Evolutionary conservation across 176 grass and related monocot genomes (phyloP), one percentile per base, ranked within the genome.

Genomic region (Ananas comosus): DNA sequence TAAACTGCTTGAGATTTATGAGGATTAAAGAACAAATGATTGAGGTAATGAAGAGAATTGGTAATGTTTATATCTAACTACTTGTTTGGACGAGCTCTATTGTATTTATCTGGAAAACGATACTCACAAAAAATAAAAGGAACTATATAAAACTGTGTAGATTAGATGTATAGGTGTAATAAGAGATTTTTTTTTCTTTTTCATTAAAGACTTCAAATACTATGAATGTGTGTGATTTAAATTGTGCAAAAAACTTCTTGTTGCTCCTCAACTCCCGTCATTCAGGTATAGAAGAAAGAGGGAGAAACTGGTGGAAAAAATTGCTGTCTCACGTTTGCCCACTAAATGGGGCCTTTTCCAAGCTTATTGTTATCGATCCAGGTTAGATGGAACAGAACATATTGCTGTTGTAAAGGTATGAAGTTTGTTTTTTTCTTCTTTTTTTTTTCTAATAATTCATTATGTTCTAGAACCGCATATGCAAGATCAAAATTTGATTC

Each of bases 301-400:
- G 73, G 89, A 93, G 72, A 97, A 97, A 48, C 65, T 97, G 59
- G 94, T 97, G 16, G 89, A 92, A 54, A 65, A 89, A 71, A 91
- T 93, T 58, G 94, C 84, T 18, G 85, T 90, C 12, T 88, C 84
- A 42, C 86, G 89, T 22, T 72, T 97, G 82, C 94, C 89, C 0
- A 93, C 94, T 18, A 97, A 97, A 78, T 97, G 94, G 94, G 94
- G 94, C 50, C 74, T 92, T n/a, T 93, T 97, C 72, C 74, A 61
- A 23, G 89, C 77, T 69, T 81, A 93, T 73, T 97, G 94, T 91
- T 97, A 97, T 71, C 75, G 73, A 72, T 97, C 89, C 61, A 97
- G 83, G 70, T 79, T 97, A 50, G 89, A 97, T 54, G 94, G 86
- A 51, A 97, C 87, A 0, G 89, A 97, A 72, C 94, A 97, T 66